Base-by-base conservation (phyloP, 2,329 filamentous ascomycete species). In the Exutisphaerella laricina region DNA sequence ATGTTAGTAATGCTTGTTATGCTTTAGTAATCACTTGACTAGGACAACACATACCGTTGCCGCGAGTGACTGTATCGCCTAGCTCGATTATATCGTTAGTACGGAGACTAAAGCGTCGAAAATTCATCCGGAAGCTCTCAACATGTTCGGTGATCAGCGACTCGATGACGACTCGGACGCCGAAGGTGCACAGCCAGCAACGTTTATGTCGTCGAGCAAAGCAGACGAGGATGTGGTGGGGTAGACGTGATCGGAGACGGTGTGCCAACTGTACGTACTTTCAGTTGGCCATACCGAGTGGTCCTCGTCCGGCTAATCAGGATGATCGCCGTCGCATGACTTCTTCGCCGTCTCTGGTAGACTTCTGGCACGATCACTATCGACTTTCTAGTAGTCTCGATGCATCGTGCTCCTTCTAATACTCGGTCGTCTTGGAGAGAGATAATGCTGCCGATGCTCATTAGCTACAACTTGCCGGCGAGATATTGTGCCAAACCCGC, bases 31-130 rank as follows among this genome's bases (percentile, higher is more conserved):
- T 20, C 17, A 13, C 14, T 31, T 23, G 9, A 33, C 36, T 28
- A 20, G 34, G 37, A 36, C n/a, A n/a, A 25, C 28, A 28, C 47
- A 43, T 52, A 61, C 60, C 58, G 7, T 53, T 29, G 21, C 54
- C 56, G 14, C 57, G 36, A 8, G 43, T 49, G 12, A 65, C 58
- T 30, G 38, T 40, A 16, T 56, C 53, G 26, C 63, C 63, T 17
- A 65, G 48, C 44, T 55, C 55, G 46, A 65, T 59, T 10, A 49
- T 36, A 43, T 65, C 62, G 21, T 55, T 57, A 3, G 39, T 29
- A 2, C 46, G 36, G 8, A 65, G 51, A 1, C 38, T 33, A 43
- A 49, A 50, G n/a, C n/a, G n/a, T n/a, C n/a, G n/a, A n/a, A n/a
- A n/a, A n/a, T n/a, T n/a, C n/a, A n/a, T n/a, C n/a, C n/a, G n/a